Conservation (phyloP, 1,139 yeast genomes). For the Pichia sp. region DNA sequence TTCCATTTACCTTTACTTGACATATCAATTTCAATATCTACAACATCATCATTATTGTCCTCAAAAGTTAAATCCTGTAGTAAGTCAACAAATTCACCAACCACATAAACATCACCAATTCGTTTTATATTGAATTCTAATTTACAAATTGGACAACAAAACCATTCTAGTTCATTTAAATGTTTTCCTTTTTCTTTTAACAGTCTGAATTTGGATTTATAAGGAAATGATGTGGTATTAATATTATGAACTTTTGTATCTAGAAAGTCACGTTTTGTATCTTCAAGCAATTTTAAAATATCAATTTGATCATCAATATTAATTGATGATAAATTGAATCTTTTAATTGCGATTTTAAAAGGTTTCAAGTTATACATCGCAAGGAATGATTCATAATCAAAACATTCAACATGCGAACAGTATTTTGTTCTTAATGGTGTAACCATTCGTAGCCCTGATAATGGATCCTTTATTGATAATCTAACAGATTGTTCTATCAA, state of each 20-base stretch:
- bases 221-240: constrained; percentile 18
- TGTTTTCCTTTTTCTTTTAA: constrained; percentile 17
- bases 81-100: constrained; percentile 26
- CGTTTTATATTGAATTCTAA: constrained; percentile 26
- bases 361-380: constrained; percentile 25
- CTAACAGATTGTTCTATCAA: constrained; percentile 23
- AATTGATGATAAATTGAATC: constrained; percentile 12
- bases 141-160: constrained; percentile 29
- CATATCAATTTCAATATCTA: constrained; percentile 21
- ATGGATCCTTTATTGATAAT: constrained; percentile 27
- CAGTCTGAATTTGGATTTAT: constrained; percentile 16
- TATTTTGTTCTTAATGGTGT: constrained; percentile 25
- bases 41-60: constrained; percentile 11
- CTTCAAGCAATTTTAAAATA: constrained; percentile 21
- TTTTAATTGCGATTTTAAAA: constrained; percentile 21
- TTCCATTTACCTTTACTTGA: constrained; percentile 23
- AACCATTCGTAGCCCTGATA: constrained; percentile 22
- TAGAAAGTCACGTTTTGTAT: constrained; percentile 22
- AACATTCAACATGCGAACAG: constrained; percentile 30
- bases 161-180: constrained; percentile 25
- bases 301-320: constrained; percentile 15
- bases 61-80: constrained; percentile 16
- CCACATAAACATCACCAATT: constrained; percentile 27
- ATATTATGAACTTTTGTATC: constrained; percentile 19
- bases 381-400: constrained; percentile 26